Evolutionary conservation across 257 asterid species (phyloP).

Genomic region (Capsicum baccatum): DNA sequence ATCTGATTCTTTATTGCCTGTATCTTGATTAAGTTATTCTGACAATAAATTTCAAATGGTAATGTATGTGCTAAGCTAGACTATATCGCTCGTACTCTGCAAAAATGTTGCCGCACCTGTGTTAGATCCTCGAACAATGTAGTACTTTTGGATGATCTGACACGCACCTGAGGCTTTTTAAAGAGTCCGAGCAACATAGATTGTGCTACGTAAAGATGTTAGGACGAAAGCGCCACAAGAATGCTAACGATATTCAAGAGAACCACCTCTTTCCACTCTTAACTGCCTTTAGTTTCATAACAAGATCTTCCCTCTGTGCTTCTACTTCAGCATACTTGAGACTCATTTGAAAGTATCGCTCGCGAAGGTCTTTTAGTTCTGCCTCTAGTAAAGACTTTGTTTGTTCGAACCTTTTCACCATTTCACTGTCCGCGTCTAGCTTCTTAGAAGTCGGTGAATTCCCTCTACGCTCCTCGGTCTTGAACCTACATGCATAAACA

Average conservation of each 20-base stretch:
- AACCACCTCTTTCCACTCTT: slow-evolving; percentile 75
- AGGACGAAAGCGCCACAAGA: not conserved
- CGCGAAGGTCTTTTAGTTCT: slow-evolving; percentile 78
- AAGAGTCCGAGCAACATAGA: not conserved
- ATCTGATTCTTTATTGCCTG: not conserved
- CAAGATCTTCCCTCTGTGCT: slow-evolving; percentile 82
- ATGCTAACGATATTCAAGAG: slow-evolving; percentile 40
- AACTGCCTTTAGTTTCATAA: slow-evolving; percentile 78
- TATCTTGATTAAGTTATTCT: slow-evolving; percentile 1
- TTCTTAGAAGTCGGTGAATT: slow-evolving; percentile 36
- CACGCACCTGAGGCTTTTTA: not conserved
- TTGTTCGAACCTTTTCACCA: slow-evolving; percentile 54
- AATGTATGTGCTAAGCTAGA: not conserved
- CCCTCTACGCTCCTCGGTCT: slow-evolving; percentile 40
- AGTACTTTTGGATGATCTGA: not conserved
- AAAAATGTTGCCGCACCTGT: not conserved
- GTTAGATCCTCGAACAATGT: not conserved
- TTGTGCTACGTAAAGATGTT: too few relatives aligned
- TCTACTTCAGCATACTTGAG: slow-evolving; percentile 93
- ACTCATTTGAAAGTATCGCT: slow-evolving; percentile 87
- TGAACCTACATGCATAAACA: slow-evolving; percentile 37
- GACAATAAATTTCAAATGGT: not conserved
- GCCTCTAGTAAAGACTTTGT: slow-evolving; percentile 76
- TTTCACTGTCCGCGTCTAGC: slow-evolving; percentile 40
- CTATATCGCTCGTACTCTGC: not conserved